Evolutionary conservation across 2,329 filamentous ascomycete species (phyloP).

Genomic region (Onygena corvina): DNA sequence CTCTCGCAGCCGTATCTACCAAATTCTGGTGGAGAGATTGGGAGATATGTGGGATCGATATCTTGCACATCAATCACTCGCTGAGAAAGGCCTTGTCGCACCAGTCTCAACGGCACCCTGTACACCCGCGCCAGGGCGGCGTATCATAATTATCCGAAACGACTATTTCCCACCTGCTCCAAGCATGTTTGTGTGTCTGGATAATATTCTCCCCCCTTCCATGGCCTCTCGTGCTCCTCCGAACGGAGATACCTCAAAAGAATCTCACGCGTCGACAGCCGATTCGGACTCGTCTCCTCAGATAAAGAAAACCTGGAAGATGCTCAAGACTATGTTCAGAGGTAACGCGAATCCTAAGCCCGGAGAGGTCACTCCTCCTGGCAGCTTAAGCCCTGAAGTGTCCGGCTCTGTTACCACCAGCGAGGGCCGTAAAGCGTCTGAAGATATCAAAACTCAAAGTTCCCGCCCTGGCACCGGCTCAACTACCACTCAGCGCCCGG

Average conservation of each 20-base stretch:
- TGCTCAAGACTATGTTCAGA: conserved; percentile 41
- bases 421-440: conserved; percentile 16
- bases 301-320: conserved; percentile 39
- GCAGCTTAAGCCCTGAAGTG: conserved; percentile 19
- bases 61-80: conserved; percentile 57
- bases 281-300: conserved; percentile 18
- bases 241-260: conserved; percentile 24
- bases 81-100: conserved; percentile 45
- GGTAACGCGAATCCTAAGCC: conserved; percentile 34
- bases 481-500: conserved; percentile 32
- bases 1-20: conserved; percentile 52
- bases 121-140: conserved; percentile 69
- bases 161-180: conserved; percentile 49
- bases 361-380: conserved; percentile 31
- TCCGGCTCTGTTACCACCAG: conserved; percentile 10
- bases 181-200: conserved; percentile 38
- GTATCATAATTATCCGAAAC: conserved; percentile 78
- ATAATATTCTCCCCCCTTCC: conserved; percentile 28
- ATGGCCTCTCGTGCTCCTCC: conserved; percentile 18
- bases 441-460: conserved; percentile 23
- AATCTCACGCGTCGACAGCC: conserved; percentile 14
- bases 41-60: conserved; percentile 68
- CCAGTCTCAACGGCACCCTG: conserved; percentile 68
- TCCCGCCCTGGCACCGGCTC: conserved; percentile 2
- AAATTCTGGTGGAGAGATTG: conserved; percentile 54